phyloP scores from a whole-genome alignment of 257 asterid genomes.

The Buddleja alternifolia region DNA sequence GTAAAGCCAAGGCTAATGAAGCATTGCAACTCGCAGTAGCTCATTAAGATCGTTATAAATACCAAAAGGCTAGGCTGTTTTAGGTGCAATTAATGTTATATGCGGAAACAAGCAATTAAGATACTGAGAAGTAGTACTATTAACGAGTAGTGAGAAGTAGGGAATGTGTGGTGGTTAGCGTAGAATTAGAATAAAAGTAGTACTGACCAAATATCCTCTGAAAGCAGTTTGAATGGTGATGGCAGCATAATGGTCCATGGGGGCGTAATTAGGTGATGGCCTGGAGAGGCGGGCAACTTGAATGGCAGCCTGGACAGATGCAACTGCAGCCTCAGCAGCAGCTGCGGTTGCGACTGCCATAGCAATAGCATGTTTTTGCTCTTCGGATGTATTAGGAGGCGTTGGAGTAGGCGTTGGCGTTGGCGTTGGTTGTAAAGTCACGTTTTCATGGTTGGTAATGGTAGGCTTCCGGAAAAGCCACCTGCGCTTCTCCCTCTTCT shows the following conservation, averaged over 20 bases:
- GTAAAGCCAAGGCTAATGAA: background rate
- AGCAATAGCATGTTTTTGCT: constrained; percentile 38
- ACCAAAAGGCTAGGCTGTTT: too few relatives aligned
- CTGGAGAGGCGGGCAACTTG: constrained; percentile 37
- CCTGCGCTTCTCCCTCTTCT: constrained; percentile 45
- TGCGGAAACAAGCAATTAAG: background rate
- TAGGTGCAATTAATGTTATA: too few relatives aligned
- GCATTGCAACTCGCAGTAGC: background rate
- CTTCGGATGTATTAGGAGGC: constrained; percentile 16
- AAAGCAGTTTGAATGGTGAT: constrained; percentile 43
- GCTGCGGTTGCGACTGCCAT: constrained; percentile 45
- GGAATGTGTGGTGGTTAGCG: too few relatives aligned
- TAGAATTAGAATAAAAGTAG: too few relatives aligned
- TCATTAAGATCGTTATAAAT: too few relatives aligned
- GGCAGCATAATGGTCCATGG: constrained; percentile 34
- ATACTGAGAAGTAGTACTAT: too few relatives aligned
- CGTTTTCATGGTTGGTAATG: constrained; percentile 20
- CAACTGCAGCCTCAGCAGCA: constrained; percentile 46
- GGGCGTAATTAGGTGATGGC: constrained; percentile 23
- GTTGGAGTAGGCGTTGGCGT: too few relatives aligned
- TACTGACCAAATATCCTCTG: constrained; percentile 52
- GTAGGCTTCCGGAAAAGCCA: constrained; percentile 42
- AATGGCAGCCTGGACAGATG: constrained; percentile 38
- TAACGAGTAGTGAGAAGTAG: too few relatives aligned
- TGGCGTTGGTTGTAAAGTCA: background rate